Evolutionary conservation across 1,284 basidiomycete genomes (phyloP).

Genomic region (Bondarzewia mesenterica): DNA sequence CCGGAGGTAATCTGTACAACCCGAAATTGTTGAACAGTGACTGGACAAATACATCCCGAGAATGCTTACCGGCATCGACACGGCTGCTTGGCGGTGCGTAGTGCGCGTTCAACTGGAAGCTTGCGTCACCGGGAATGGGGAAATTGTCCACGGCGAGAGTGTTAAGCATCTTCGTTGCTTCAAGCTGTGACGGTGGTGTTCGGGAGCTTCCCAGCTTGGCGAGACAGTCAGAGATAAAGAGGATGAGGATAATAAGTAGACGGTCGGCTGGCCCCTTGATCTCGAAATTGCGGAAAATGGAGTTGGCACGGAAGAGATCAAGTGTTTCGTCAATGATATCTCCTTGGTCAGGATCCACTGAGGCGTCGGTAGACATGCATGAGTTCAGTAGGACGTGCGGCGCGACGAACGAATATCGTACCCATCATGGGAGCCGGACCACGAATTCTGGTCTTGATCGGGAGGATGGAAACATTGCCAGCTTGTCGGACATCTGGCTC

Average conservation of each 20-base stretch:
- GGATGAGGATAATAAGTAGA: conserved; percentile 93
- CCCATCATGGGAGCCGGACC: conserved; percentile 81
- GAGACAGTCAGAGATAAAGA: conserved; percentile 97
- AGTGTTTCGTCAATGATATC: conserved; percentile 97
- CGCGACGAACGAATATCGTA: conserved; percentile 7
- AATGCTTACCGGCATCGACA: conserved; percentile 71
- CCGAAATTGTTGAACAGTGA: conserved; percentile 5
- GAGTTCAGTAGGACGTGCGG: conserved; percentile 6
- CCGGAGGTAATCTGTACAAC: conserved; percentile 67
- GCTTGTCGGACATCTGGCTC: conserved; percentile 74
- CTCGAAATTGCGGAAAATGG: conserved; percentile 99
- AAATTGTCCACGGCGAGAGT: conserved; percentile 92
- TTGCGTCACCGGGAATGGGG: conserved; percentile 92
- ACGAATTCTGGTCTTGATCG: conserved; percentile 86
- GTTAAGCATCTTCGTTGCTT: conserved; percentile 84
- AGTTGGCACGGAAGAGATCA: conserved; percentile 97
- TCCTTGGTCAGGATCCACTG: conserved; percentile 69
- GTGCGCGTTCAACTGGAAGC: conserved; percentile 89
- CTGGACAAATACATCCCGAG: conserved; percentile 3
- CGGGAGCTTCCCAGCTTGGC: conserved; percentile 73
- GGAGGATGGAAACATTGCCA: conserved; percentile 88
- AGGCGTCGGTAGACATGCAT: neutral
- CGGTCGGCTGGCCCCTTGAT: conserved; percentile 98
- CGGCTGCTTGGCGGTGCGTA: conserved; percentile 79
- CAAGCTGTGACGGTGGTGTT: conserved; percentile 66